Evolutionary conservation across 345 rosid species (phyloP), one percentile per base, ranked within the genome.

Genomic region (Dimocarpus longan): DNA sequence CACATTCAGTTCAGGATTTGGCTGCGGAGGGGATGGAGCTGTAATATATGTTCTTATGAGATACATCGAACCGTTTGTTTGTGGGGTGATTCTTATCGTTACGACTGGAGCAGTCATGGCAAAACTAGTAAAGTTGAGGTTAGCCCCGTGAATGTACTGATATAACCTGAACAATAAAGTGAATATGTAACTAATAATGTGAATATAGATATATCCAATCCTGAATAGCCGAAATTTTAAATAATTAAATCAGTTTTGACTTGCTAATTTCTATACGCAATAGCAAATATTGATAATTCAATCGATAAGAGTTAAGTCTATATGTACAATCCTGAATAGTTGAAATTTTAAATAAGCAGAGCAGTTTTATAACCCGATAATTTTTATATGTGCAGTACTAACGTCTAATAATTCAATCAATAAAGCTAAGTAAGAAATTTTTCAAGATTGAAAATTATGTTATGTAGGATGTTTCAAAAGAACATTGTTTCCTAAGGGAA

Each of bases 111-210:
- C 87, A 11, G 89, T 89, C 59, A 84, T 75, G 12, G 65, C 10
- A 12, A 87, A 50, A 19, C 21, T 68, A 50, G 79, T 26, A 19
- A 80, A 28, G 73, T 87, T 79, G 10, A 73, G 70, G 76, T 89
- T 89, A 8, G 70, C 87, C 21, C 90, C 89, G 59, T 87, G 90
- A 44, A 86, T 79, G 83, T 86, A 85, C 56, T 81, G 86, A 80
- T 89, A 86, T 52, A 89, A 78, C 82, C 92, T 87, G 84, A 74
- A 24, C 59, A 54, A 54, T 16, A 32, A 54, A n/a, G 59, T 8
- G 50, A 11, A 46, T 11, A 10, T 46, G 50, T 46, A 46, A 46
- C 50, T 46, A 46, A 10, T 46, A 46, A 46, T 46, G 50, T 46
- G 11, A 1, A 44, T 10, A 46, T 46, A 46, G 50, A 46, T 46